phyloP scores from a whole-genome alignment of 352 stramenopile species.

The Globisporangium yorkense region DNA sequence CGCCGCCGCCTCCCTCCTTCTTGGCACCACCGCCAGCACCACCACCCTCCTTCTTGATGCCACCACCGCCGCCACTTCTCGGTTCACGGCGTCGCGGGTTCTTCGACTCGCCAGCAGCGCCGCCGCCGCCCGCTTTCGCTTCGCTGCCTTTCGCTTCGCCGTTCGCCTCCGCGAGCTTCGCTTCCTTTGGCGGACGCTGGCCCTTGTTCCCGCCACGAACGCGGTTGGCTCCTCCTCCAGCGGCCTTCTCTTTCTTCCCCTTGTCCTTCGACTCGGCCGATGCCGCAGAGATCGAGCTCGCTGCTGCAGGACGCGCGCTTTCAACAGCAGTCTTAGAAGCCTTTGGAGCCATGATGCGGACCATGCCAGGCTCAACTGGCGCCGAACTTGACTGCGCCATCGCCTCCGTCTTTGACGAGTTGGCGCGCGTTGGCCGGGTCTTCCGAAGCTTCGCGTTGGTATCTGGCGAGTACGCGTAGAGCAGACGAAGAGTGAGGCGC shows the following conservation, averaged over 20 bases:
- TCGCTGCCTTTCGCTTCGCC: constrained; percentile 12
- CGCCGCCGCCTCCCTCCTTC: constrained; percentile 17
- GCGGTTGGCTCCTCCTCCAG: constrained; percentile 4
- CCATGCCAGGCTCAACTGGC: constrained; percentile 28
- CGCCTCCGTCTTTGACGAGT: constrained; percentile 28
- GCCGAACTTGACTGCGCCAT: not conserved
- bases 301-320: constrained; percentile 1
- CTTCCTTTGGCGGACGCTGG: constrained; percentile 22
- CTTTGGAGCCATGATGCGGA: constrained; percentile 55
- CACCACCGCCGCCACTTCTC: constrained; percentile 6
- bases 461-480: constrained; percentile 12
- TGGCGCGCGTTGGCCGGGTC: constrained; percentile 18
- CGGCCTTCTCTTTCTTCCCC: constrained; percentile 10
- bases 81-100: constrained; percentile 22
- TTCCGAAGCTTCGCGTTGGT: constrained; percentile 36
- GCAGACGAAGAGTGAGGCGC: not conserved
- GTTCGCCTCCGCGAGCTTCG: constrained; percentile 17
- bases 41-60: not conserved
- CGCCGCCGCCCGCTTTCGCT: constrained; percentile 12
- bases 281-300: not conserved
- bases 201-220: constrained; percentile 20
- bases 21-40: not conserved
- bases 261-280: constrained; percentile 14
- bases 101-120: constrained; percentile 22
- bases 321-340: not conserved